These are phyloP conservation scores for Tetraselmis chui DNA, from an alignment of 139 green algal genomes.

Conservation along the genomic window DNA sequence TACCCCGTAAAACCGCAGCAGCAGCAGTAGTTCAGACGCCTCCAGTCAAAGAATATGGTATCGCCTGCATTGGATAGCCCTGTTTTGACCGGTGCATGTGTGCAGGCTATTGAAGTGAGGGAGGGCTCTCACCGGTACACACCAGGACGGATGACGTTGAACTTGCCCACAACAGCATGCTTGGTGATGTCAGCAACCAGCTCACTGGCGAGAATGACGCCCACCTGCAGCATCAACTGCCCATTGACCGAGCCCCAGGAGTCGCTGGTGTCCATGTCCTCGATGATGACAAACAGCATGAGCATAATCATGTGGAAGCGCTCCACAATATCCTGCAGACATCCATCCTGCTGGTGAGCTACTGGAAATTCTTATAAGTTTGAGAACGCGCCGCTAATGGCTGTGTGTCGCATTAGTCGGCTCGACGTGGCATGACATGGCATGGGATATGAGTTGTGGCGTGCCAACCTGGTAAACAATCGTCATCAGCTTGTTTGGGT, in stretches of 20 bases:
- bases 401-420: not conserved
- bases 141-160: slow-evolving; percentile 64
- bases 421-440: not conserved
- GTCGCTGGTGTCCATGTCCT: slow-evolving; percentile 60
- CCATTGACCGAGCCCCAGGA: slow-evolving; percentile 12
- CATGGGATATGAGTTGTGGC: not conserved
- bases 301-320: slow-evolving; percentile 75
- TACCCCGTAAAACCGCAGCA: too few relatives aligned
- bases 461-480: slow-evolving; percentile 43
- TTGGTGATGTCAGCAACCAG: slow-evolving; percentile 80
- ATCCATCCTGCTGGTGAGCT: too few relatives aligned
- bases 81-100: too few relatives aligned
- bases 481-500: slow-evolving; percentile 47
- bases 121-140: not conserved
- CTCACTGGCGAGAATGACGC: slow-evolving; percentile 22
- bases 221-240: not conserved
- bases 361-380: not conserved
- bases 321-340: slow-evolving; percentile 77
- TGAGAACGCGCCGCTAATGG: not conserved
- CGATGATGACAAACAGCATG: slow-evolving; percentile 70
- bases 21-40: too few relatives aligned
- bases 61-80: too few relatives aligned
- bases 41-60: too few relatives aligned
- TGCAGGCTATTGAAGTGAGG: too few relatives aligned
- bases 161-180: slow-evolving; percentile 85